Evolutionary conservation across 352 stramenopile species (phyloP).

Genomic region (Phytopythium cucurbitacearum): DNA sequence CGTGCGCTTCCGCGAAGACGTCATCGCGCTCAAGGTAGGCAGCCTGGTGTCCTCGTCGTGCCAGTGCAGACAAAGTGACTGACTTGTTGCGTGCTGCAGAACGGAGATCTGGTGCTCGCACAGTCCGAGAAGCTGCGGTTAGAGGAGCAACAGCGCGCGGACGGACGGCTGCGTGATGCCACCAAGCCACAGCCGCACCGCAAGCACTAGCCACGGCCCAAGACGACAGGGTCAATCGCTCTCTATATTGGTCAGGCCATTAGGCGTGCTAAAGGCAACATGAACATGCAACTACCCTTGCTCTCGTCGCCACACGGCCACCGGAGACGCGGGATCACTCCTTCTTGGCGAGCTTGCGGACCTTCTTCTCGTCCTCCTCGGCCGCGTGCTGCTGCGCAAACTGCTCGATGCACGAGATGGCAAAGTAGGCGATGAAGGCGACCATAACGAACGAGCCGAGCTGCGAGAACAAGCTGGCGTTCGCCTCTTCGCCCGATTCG

Average conservation of each 20-base stretch:
- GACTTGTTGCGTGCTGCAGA: constrained; percentile 12
- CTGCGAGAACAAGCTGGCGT: constrained; percentile 74
- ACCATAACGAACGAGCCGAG: constrained; percentile 81
- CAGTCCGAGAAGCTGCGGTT: constrained; percentile 65
- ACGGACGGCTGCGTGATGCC: constrained; percentile 34
- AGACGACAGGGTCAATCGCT: not conserved
- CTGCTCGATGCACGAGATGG: constrained; percentile 88
- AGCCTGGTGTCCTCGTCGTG: not conserved
- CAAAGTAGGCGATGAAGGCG: constrained; percentile 87
- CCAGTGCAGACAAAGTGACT: not conserved
- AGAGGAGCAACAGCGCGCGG: constrained; percentile 63
- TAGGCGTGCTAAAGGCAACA: not conserved
- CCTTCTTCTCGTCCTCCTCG: constrained; percentile 83
- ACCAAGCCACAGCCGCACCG: constrained; percentile 4
- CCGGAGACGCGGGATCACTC: not conserved
- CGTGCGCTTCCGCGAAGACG: constrained; percentile 57
- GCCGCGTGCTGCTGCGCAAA: constrained; percentile 88
- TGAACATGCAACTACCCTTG: not conserved
- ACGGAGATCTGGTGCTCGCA: constrained; percentile 45
- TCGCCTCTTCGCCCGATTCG: constrained; percentile 28
- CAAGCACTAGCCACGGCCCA: not conserved
- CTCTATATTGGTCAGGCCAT: constrained; percentile 6
- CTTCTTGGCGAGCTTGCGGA: constrained; percentile 63
- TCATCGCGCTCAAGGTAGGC: constrained; percentile 46
- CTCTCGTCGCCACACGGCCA: too few relatives aligned